Conservation (phyloP, 345 rosid species). For the Brassica nigra region DNA sequence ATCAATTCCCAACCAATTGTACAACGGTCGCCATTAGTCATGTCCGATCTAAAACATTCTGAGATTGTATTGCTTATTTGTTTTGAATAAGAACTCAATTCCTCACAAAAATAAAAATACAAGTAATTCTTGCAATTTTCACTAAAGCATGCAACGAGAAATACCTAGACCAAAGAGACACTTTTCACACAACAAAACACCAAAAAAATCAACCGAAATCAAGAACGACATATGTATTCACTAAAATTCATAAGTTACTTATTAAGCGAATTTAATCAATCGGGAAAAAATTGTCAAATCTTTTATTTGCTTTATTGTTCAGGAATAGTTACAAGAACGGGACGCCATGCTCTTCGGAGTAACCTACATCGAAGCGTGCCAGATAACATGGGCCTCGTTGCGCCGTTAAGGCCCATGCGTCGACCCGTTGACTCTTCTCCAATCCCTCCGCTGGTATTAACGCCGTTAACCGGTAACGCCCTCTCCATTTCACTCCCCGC, state of each 20-base stretch:
- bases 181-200: neutral
- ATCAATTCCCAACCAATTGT: neutral
- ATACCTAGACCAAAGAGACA: neutral
- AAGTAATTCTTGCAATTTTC: neutral
- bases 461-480: slow-evolving; percentile 40
- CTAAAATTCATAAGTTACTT: neutral
- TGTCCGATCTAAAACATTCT: neutral
- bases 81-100: neutral
- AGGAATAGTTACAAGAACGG: slow-evolving; percentile 75
- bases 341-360: slow-evolving; percentile 85
- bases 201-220: neutral
- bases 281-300: neutral
- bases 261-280: neutral
- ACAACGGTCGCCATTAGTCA: neutral
- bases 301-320: slow-evolving; percentile 49
- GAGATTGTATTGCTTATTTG: neutral
- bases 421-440: slow-evolving; percentile 39
- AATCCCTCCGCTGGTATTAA: slow-evolving; percentile 20
- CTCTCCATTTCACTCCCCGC: slow-evolving; percentile 38
- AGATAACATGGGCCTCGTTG: slow-evolving; percentile 49
- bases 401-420: slow-evolving; percentile 47
- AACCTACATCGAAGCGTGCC: slow-evolving; percentile 53
- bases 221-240: neutral
- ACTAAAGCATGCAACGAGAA: neutral
- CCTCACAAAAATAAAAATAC: neutral